These are phyloP conservation scores for Trypanosoma cruzi DNA, from an alignment of 208 protist genomes.

Conservation along the genomic window DNA sequence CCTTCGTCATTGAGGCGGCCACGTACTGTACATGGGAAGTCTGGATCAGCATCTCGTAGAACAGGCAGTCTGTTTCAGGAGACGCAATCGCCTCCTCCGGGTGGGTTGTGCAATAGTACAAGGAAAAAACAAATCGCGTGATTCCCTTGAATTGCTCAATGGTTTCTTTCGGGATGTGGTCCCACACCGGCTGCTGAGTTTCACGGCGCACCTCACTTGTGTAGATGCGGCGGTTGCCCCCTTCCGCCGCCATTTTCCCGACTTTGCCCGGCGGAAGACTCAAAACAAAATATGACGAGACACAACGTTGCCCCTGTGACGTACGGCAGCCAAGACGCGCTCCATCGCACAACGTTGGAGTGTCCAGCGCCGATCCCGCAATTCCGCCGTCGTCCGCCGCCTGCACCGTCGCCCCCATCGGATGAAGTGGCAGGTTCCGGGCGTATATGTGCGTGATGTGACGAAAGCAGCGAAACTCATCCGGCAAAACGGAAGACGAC, in stretches of 20 bases:
- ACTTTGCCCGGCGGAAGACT: constrained; percentile 15
- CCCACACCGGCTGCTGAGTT: constrained; percentile 53
- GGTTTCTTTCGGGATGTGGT: constrained; percentile 28
- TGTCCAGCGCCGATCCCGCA: background rate
- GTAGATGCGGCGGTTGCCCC: constrained; percentile 24
- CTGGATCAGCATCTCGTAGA: constrained; percentile 43
- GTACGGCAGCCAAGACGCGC: background rate
- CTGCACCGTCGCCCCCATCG: background rate
- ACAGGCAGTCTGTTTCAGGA: constrained; percentile 35
- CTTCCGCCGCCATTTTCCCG: background rate
- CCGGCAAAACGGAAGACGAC: constrained; percentile 28
- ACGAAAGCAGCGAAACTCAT: constrained; percentile 40
- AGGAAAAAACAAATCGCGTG: constrained; percentile 36
- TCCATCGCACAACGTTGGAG: background rate
- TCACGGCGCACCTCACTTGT: constrained; percentile 38
- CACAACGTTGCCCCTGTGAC: constrained; percentile 9
- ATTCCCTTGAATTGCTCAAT: background rate
- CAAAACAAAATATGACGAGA: constrained; percentile 33
- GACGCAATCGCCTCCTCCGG: background rate
- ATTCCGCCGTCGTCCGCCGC: background rate
- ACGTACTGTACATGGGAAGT: constrained; percentile 46
- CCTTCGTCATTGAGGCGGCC: constrained; percentile 42
- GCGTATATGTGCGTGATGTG: constrained; percentile 44
- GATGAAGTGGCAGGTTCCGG: constrained; percentile 30
- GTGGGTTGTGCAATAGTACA: constrained; percentile 37